A percentile compares a stretch with the other conserved stretches of the same genome.
Evolutionary conservation across 2,329 filamentous ascomycete species (phyloP).

Genomic region (Colletotrichum eremochloae): DNA sequence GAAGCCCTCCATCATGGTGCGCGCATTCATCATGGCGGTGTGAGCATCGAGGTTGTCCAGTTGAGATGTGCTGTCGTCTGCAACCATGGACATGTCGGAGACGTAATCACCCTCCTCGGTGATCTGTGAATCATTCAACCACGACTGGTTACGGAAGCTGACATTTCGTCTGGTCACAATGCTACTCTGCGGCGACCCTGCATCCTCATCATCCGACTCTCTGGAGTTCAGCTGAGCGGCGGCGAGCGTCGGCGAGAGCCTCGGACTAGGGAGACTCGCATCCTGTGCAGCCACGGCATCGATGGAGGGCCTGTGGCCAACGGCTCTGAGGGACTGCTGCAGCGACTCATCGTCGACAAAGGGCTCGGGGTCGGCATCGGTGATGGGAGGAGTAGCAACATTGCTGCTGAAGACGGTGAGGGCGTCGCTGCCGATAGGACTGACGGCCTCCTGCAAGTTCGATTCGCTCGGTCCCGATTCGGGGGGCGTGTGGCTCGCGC

Average conservation of each 20-base stretch:
- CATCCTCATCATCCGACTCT: conserved; percentile 59
- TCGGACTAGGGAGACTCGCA: conserved; percentile 93
- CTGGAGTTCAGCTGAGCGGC: conserved; percentile 67
- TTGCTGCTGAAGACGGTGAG: conserved; percentile 73
- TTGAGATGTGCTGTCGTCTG: conserved; percentile 46
- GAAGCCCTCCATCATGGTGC: conserved; percentile 87
- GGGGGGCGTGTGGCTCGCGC: conserved; percentile 58
- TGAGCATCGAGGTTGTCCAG: conserved; percentile 48
- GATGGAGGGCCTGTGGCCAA: conserved; percentile 66
- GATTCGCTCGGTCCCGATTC: conserved; percentile 59
- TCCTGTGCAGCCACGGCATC: conserved; percentile 84
- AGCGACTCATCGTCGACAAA: conserved; percentile 67
- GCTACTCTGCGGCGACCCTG: conserved; percentile 47
- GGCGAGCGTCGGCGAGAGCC: conserved; percentile 90
- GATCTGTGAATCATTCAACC: conserved; percentile 59
- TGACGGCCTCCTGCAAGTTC: conserved; percentile 49
- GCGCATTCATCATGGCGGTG: conserved; percentile 79
- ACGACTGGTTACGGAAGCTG: conserved; percentile 45
- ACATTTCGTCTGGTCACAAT: conserved; percentile 29
- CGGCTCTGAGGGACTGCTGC: conserved; percentile 60
- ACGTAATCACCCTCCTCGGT: conserved; percentile 54
- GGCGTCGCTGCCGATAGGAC: conserved; percentile 67
- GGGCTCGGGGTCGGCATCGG: conserved; percentile 77
- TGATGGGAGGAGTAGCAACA: conserved; percentile 81
- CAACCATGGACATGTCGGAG: conserved; percentile 35